Conservation (phyloP, 2,329 filamentous ascomycete species). For the Tetracladium maxilliforme region DNA sequence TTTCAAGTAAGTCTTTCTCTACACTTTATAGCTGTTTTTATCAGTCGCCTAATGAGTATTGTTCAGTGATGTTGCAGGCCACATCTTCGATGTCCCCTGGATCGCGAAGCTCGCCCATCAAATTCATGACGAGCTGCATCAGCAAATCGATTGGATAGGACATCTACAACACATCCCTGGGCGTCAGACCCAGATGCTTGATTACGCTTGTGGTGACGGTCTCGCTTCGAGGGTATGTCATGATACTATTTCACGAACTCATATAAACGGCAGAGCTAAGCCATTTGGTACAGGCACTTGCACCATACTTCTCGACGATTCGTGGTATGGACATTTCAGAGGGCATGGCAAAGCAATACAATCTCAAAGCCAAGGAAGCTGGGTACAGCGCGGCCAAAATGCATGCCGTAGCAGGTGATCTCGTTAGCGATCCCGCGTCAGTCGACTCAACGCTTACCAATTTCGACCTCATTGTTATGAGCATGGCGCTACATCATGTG, state of each 20-base stretch:
- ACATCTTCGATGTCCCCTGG: no score
- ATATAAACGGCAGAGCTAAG: neutral
- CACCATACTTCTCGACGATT: slow-evolving; percentile 12
- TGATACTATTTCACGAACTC: neutral
- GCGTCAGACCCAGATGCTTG: slow-evolving; percentile 5
- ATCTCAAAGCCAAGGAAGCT: slow-evolving; percentile 10
- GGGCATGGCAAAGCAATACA: slow-evolving; percentile 16
- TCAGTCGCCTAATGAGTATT: no score
- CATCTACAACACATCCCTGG: no score
- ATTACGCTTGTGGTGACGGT: slow-evolving; percentile 8
- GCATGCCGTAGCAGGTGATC: slow-evolving; percentile 15
- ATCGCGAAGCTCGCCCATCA: no score
- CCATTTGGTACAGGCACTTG: slow-evolving; percentile 12
- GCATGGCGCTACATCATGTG: slow-evolving; percentile 21
- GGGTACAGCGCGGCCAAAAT: slow-evolving; percentile 11
- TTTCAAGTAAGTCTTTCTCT: no score
- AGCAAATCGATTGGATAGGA: no score
- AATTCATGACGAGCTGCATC: no score
- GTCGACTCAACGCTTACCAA: slow-evolving; percentile 12
- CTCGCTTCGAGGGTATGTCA: slow-evolving; percentile 5
- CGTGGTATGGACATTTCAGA: slow-evolving; percentile 20
- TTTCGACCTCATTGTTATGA: slow-evolving; percentile 19
- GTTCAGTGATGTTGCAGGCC: no score
- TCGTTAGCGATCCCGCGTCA: slow-evolving; percentile 9
- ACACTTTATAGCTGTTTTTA: no score